Base-by-base conservation (phyloP, 129 eudicot species). In the Tagetes patula region DNA sequence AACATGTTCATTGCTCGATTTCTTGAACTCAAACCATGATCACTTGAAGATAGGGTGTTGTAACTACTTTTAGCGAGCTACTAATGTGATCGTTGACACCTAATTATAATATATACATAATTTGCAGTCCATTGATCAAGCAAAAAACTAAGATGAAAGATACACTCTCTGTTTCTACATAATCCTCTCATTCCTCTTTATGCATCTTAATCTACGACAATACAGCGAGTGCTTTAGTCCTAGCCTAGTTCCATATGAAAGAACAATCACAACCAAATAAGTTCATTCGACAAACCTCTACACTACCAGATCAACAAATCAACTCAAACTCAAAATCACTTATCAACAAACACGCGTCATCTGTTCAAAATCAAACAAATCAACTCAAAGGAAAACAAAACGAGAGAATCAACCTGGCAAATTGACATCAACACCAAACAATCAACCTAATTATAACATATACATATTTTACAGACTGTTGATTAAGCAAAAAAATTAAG, bases 331-430 rank as follows among this genome's bases (percentile, higher is more conserved):
- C 66, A 56, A 43, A 63, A 34, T 6, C 45, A 47, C 61, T 12
- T 13, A 20, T 32, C 56, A 0, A 1, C 53, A 42, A 33, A 73
- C 34, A 73, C 31, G 58, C 69, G 10, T 45, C 5, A 72, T 42
- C 45, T 56, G 32, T 6, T 8, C 62, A 61, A 36, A 62, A 59
- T 52, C 65, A 50, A 36, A 63, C 7, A 53, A 13, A 50, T 68
- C 20, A 14, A n/a, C 42, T 67, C 20, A 65, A n/a, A 71, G 54
- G 53, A 27, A 49, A 5, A 65, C 61, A 65, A 52, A 66, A 12
- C 10, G 33, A 4, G 69, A 56, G 39, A 8, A 55, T 2, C 32
- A n/a, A 92, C 98, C 96, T 3, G 95, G 88, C 52, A 20, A 20
- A 20, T 20, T 20, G 27, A 20, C 27, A 20, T 20, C 27, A 20